A percentile compares a stretch with the other conserved stretches of the same genome.
Conservation (phyloP, 2,329 filamentous ascomycete species). For the Exserohilum turcica region DNA sequence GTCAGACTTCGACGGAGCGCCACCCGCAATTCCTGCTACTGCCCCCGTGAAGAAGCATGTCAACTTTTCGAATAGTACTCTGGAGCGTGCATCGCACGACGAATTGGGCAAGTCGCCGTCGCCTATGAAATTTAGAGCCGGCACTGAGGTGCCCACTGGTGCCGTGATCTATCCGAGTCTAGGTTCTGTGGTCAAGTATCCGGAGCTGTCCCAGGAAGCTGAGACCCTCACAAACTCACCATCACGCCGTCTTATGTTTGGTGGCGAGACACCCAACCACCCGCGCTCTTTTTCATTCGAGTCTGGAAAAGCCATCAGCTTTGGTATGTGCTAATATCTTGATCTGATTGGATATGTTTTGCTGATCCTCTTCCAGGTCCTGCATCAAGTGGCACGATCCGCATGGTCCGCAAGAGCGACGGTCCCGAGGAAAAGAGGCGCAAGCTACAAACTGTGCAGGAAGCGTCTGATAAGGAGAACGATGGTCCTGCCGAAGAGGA, state of each 20-base stretch:
- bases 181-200: constrained; percentile 43
- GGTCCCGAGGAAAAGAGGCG: constrained; percentile 51
- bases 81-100: constrained; percentile 49
- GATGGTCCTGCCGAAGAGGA: constrained; percentile 35
- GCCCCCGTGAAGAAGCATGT: constrained; percentile 79
- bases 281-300: constrained; percentile 57
- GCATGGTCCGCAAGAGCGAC: constrained; percentile 54
- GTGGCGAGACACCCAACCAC: constrained; percentile 33
- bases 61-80: constrained; percentile 75
- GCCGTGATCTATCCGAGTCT: constrained; percentile 41
- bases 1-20: constrained; percentile 56
- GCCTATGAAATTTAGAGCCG: constrained; percentile 43
- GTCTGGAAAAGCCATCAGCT: constrained; percentile 52
- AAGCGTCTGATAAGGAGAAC: constrained; percentile 53
- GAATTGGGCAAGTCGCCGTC: constrained; percentile 44
- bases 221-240: constrained; percentile 35
- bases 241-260: constrained; percentile 44
- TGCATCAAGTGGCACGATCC: constrained; percentile 46
- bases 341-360: background rate
- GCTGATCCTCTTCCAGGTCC: constrained; percentile 30
- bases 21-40: constrained; percentile 63
- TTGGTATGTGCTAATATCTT: constrained; percentile 28
- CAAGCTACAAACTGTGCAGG: constrained; percentile 49
- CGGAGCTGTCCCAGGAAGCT: constrained; percentile 39
- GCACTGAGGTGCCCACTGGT: constrained; percentile 41